These are phyloP conservation scores for Neurospora sublineolata DNA, from an alignment of 495 filamentous ascomycete genomes.

Conservation along the genomic window DNA sequence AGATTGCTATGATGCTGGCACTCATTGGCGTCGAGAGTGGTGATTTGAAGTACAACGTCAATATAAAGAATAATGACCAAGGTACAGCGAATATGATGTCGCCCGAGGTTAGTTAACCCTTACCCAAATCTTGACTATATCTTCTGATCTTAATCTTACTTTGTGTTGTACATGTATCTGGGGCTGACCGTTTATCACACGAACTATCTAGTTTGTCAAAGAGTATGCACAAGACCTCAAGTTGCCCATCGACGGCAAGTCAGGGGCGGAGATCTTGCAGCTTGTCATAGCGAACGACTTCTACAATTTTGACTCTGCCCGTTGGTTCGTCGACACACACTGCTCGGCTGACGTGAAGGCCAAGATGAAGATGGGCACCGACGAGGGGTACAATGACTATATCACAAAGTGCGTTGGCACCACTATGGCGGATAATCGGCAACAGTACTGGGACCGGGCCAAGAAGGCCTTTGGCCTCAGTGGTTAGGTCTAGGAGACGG, in stretches of 20 bases:
- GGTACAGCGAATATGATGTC: slow-evolving; percentile 77
- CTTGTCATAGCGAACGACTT: neutral
- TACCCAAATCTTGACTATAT: neutral
- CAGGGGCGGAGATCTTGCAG: neutral
- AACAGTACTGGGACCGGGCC: slow-evolving; percentile 43
- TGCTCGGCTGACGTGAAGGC: slow-evolving; percentile 38
- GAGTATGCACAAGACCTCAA: neutral
- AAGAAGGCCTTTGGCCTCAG: slow-evolving; percentile 30
- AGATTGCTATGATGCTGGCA: slow-evolving; percentile 52
- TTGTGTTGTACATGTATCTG: neutral
- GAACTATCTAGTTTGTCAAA: neutral
- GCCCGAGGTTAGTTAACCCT: slow-evolving; percentile 13
- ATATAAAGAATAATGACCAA: slow-evolving; percentile 39
- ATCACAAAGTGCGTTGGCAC: slow-evolving; percentile 53
- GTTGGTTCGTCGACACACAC: slow-evolving; percentile 63
- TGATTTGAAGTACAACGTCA: slow-evolving; percentile 57
- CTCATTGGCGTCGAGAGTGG: slow-evolving; percentile 58
- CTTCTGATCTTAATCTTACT: neutral
- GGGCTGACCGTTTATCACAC: neutral
- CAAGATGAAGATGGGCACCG: slow-evolving; percentile 36
- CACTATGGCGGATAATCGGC: slow-evolving; percentile 33
- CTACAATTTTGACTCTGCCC: slow-evolving; percentile 60
- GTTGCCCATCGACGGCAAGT: neutral
- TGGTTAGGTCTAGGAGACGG: slow-evolving; percentile 2
- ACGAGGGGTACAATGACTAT: slow-evolving; percentile 51